Evolutionary conservation across 2,329 filamentous ascomycete species (phyloP).

Genomic region (Fusarium liriodendri): DNA sequence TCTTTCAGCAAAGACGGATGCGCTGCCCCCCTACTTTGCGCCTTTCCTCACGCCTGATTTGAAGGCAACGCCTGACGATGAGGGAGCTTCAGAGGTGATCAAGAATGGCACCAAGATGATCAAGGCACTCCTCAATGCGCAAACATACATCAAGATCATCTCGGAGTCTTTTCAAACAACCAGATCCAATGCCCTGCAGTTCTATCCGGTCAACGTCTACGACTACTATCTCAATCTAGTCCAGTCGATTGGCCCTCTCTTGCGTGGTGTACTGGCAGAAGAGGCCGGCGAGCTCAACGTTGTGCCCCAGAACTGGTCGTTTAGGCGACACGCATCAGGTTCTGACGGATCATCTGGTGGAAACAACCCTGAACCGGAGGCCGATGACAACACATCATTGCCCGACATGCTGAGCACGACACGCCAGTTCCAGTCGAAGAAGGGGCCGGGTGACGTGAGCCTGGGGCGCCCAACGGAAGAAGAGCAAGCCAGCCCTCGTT

Average conservation of each 20-base stretch:
- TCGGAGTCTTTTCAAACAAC: conserved; percentile 79
- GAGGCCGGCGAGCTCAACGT: conserved; percentile 79
- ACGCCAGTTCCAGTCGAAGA: conserved; percentile 42
- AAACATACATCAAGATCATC: conserved; percentile 80
- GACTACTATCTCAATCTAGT: conserved; percentile 85
- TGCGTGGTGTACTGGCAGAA: conserved; percentile 86
- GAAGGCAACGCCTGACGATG: conserved; percentile 47
- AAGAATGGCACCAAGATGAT: conserved; percentile 78
- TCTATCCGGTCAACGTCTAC: conserved; percentile 82
- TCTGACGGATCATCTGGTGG: conserved; percentile 33
- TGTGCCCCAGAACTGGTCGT: conserved; percentile 77
- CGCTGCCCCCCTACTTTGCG: conserved; percentile 75
- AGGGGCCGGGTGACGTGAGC: conserved; percentile 34
- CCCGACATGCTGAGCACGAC: conserved; percentile 47
- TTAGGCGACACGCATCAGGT: conserved; percentile 46
- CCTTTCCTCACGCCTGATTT: conserved; percentile 67
- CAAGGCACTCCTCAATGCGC: conserved; percentile 81
- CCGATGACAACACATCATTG: conserved; percentile 45
- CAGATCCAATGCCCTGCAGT: conserved; percentile 72
- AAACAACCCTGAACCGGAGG: conserved; percentile 38
- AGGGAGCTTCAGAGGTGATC: conserved; percentile 53
- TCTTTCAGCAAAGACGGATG: conserved; percentile 65
- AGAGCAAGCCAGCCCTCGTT: conserved; percentile 58
- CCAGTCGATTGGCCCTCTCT: conserved; percentile 78
- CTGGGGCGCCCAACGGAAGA: conserved; percentile 53